Percentiles rank a stretch among this genome's conserved stretches.
Evolutionary conservation across 228 moss, liverwort and hornwort genomes (phyloP).

Genomic region (Sphagnum fallax): DNA sequence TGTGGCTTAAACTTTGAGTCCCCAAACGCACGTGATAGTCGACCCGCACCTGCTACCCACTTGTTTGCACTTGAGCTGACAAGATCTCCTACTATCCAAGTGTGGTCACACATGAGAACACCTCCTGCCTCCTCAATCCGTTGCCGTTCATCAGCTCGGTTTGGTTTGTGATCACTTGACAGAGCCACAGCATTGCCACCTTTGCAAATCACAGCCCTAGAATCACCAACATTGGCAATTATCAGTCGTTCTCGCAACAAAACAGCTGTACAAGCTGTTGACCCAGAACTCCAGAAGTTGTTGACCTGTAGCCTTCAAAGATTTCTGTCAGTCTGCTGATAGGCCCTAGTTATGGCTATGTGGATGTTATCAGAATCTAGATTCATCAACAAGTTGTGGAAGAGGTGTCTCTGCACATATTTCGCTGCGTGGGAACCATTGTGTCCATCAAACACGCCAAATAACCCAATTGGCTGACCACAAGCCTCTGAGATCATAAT

Average conservation of each 20-base stretch:
- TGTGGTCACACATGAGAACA: conserved; percentile 35
- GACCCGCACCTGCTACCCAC: no score
- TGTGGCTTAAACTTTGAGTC: conserved; percentile 42
- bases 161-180: conserved; percentile 50
- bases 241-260: conserved; percentile 76
- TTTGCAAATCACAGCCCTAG: conserved; percentile 88
- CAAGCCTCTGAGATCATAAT: conserved; percentile 53
- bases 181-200: conserved; percentile 59
- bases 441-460: conserved; percentile 66
- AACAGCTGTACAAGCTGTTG: conserved; percentile 95
- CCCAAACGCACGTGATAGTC: conserved; percentile 50
- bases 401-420: conserved; percentile 78
- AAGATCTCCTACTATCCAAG: conserved; percentile 15
- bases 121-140: conserved; percentile 52
- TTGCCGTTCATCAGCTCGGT: conserved; percentile 47
- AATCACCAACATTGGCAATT: conserved; percentile 97
- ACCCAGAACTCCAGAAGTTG: conserved; percentile 86
- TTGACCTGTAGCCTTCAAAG: conserved; percentile 73
- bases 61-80: no score
- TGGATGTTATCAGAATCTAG: conserved; percentile 65
- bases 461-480: conserved; percentile 55
- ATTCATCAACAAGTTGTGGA: conserved; percentile 82
- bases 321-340: conserved; percentile 76
- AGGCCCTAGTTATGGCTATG: conserved; percentile 82
- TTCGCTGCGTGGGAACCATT: conserved; percentile 90